Evolutionary conservation across 768 basidiomycete genomes (phyloP).

Genomic region (Boletales sp.): DNA sequence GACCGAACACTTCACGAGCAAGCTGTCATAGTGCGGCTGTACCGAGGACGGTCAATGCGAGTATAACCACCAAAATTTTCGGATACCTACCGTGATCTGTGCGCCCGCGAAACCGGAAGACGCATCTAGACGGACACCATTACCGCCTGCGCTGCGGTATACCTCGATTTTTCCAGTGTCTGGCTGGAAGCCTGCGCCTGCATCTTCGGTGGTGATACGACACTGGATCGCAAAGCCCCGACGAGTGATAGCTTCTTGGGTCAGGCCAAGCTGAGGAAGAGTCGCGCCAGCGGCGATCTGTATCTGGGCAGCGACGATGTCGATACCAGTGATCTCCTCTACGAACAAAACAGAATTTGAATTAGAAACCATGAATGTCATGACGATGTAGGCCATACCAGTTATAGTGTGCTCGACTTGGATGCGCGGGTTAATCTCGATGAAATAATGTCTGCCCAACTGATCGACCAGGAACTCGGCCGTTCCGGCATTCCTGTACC

Average conservation of each 20-base stretch:
- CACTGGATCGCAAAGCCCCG: slow-evolving; percentile 98
- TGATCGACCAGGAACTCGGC: slow-evolving; percentile 98
- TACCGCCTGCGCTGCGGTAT: slow-evolving; percentile 97
- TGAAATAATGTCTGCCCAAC: slow-evolving; percentile 96
- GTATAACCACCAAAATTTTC: neutral
- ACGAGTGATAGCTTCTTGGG: slow-evolving; percentile 92
- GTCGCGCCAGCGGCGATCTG: slow-evolving; percentile 99
- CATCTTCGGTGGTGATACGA: slow-evolving; percentile 97
- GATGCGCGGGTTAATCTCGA: slow-evolving; percentile 99
- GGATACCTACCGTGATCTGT: slow-evolving; percentile 81
- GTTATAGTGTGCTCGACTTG: slow-evolving; percentile 99
- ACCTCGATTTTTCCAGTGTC: slow-evolving; percentile 99
- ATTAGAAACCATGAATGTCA: neutral
- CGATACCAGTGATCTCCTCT: slow-evolving; percentile 99
- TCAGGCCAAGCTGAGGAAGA: slow-evolving; percentile 89
- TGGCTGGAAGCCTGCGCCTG: slow-evolving; percentile 89
- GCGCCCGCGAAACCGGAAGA: slow-evolving; percentile 98
- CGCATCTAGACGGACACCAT: slow-evolving; percentile 95
- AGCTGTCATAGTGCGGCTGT: slow-evolving; percentile 95
- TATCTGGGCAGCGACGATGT: slow-evolving; percentile 98
- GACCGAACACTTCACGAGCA: slow-evolving; percentile 94
- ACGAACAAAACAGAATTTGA: slow-evolving; percentile 2
- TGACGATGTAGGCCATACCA: slow-evolving; percentile 44
- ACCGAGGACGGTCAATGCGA: slow-evolving; percentile 3
- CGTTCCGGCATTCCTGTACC: slow-evolving; percentile 96